Evolutionary conservation across 495 filamentous ascomycete species (phyloP), one percentile per base, ranked within the genome.

Genomic region (Stereocaulon alpinum): DNA sequence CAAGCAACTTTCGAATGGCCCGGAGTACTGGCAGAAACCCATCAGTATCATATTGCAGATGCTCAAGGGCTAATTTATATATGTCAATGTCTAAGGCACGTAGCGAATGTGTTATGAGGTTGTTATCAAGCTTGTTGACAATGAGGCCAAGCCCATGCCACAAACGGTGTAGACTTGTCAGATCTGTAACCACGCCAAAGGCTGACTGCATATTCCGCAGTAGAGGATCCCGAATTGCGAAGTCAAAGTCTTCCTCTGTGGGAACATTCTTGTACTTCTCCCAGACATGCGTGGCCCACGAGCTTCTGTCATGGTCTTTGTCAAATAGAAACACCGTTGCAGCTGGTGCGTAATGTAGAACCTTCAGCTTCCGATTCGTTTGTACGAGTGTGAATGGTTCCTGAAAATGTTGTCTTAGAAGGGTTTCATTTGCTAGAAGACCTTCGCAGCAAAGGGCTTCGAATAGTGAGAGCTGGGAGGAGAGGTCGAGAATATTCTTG

Each of bases 291-390:
- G 80, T 69, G 9, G 89, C 91, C 80, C 91, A 96, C 43, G 73
- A 72, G 27, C 73, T 75, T 43, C 86, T 79, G 45, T 68, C 69
- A 37, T 74, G 71, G 34, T 87, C 78, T 6, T 76, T 68, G 57
- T 86, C 82, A 64, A 95, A 95, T 3, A 96, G 75, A 64, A 95
- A 95, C 17, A 74, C 77, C 17, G 85, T 85, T 70, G 91, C 87
- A 10, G 88, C 87, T 11, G 90, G 91, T 6, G 89, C 76, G 50
- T 85, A 85, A 53, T 82, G 82, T 0, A 76, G 75, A 42, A 92
- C 76, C 63, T 84, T 88, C 6, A 95, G 74, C 11, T 75, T 77
- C 48, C 82, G 85, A 55, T 83, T 89, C 0, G 76, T 78, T 70
- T 95, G 90, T 12, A 89, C 84, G 0, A 87, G 73, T 63, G 78